Evolutionary conservation across 2,329 filamentous ascomycete genomes (phyloP).

Genomic region (Penicillium brevicompactum): DNA sequence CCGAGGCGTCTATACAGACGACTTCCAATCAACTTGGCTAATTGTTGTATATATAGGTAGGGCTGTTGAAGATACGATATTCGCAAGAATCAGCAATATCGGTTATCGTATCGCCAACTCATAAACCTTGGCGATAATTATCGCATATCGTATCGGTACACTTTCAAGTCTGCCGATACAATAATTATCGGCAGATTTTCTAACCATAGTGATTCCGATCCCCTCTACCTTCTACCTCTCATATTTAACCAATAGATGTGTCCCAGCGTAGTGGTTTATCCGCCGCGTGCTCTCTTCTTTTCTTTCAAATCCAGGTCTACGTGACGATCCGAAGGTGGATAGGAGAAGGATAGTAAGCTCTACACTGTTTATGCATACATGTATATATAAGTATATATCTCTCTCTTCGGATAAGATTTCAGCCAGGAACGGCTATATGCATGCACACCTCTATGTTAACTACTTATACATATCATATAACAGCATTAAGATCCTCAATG

Average conservation of each 20-base stretch:
- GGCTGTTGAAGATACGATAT: no score
- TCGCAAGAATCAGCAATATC: neutral
- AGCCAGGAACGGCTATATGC: no score
- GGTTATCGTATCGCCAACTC: neutral
- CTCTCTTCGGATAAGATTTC: no score
- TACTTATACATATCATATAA: neutral
- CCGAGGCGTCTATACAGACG: no score
- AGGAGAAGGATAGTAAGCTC: no score
- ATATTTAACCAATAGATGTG: neutral
- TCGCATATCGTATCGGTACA: neutral
- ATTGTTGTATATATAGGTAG: no score
- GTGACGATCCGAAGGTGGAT: no score
- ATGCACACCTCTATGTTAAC: neutral
- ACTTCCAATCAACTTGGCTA: no score
- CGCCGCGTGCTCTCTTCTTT: neutral
- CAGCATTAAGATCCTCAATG: conserved; percentile 13
- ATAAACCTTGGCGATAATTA: neutral
- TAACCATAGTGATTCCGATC: neutral
- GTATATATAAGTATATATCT: no score
- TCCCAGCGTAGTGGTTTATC: neutral
- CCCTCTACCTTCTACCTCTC: neutral
- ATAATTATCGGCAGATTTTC: neutral
- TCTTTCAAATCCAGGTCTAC: neutral
- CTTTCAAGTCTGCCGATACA: neutral
- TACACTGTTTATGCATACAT: no score